A percentile compares a stretch with the other conserved stretches of the same genome.
Evolutionary conservation across 768 basidiomycete genomes (phyloP).

Genomic region (Lactarius evosmus): DNA sequence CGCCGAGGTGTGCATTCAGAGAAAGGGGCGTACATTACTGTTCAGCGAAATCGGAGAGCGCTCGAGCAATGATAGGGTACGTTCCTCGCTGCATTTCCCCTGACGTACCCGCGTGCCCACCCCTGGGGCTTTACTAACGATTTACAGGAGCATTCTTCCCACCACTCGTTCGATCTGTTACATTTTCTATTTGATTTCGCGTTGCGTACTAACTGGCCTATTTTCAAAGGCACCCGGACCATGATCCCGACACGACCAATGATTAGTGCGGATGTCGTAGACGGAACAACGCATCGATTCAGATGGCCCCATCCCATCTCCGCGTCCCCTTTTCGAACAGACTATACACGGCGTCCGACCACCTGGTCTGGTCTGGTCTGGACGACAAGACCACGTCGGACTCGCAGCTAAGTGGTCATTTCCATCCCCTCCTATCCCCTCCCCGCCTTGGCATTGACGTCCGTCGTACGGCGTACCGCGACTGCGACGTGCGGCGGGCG

Average conservation of each 20-base stretch:
- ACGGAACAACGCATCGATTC: too few relatives aligned
- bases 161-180: too few relatives aligned
- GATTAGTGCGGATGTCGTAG: too few relatives aligned
- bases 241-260: too few relatives aligned
- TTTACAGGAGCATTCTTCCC: too few relatives aligned
- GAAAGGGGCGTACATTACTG: background rate
- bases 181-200: too few relatives aligned
- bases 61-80: background rate
- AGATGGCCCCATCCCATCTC: too few relatives aligned
- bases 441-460: slow-evolving; percentile 6
- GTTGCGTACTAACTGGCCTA: too few relatives aligned
- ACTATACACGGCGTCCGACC: background rate
- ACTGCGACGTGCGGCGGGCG: slow-evolving; percentile 8
- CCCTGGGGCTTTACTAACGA: too few relatives aligned
- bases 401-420: background rate
- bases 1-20: background rate
- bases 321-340: too few relatives aligned
- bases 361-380: background rate
- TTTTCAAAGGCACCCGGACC: too few relatives aligned
- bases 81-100: background rate
- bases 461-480: slow-evolving; percentile 11
- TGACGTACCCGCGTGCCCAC: too few relatives aligned
- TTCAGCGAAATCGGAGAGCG: background rate
- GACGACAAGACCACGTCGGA: background rate
- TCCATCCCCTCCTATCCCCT: background rate